Base-by-base conservation (phyloP, 805 yeast genomes). In the Scheffersomyces lignosus region DNA sequence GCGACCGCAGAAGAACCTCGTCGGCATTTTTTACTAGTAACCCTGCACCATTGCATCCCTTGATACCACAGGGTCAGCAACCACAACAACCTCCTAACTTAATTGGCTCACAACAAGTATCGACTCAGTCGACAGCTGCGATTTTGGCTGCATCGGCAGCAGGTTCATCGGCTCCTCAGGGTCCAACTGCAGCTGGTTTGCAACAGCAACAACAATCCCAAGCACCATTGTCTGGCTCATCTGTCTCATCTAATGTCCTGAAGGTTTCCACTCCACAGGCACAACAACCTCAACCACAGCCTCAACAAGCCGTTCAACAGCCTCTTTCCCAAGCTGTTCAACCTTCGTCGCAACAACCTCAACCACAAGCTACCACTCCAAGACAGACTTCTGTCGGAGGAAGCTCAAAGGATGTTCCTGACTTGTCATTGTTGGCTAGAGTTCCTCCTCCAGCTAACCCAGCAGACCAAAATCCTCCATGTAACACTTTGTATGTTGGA, bases 391-490 rank as follows among this genome's bases (percentile, higher is more conserved):
- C 44, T 6, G 37, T 44, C 3, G 40, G 54, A 15, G 22, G 43
- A 4, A 28, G 41, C 15, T 40, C 54, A 14, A 63, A 64, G 37
- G 69, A 64, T 69, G 75, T 66, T 10, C 81, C 81, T 0, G 93
- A 85, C 55, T 68, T 85, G 44, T 81, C 89, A 0, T 65, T 85
- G 31, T 63, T 86, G 32, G 89, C 91, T 0, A 66, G 88, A 46
- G 89, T 86, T 20, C 95, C 93, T 10, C 89, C 91, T 4, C 95
- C 95, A 5, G 96, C 96, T 1, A 91, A 91, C 54, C 99, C 99
- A 5, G 98, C 99, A 2, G 99, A 93, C 62, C 99, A 93, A 64
- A 93, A 93, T 57, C 98, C 99, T 3, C 99, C 99, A 5, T 93
- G 99, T 66, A 93, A 93, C 60, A 93, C 99, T 0, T 70, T 93